Evolutionary conservation across 1,284 basidiomycete genomes (phyloP), one percentile per base, ranked within the genome.

Genomic region (Leccinum solheimii): DNA sequence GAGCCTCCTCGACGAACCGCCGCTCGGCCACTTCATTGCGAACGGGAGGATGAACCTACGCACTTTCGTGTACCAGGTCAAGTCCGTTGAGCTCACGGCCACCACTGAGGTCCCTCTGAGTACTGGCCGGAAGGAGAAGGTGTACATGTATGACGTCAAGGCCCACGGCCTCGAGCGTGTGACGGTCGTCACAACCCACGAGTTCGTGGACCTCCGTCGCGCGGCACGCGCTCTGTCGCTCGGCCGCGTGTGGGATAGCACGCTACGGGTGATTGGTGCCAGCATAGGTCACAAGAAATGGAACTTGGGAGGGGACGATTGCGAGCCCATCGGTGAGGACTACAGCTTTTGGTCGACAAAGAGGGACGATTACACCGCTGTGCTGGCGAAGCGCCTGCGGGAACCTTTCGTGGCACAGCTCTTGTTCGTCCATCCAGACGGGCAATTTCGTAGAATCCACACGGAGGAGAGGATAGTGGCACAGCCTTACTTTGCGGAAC

Each of bases 1-100:
- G 58, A 55, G 21, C 27, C 59, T 72, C 9, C 59, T 69, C 13
- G 13, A 64, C 0, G 66, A 72, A 2, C 69, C 69, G 10, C 71
- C 71, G 9, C 69, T 71, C 9, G 66, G 71, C 30, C 70, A 71
- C 60, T 70, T 72, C 40, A 71, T 70, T 48, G 69, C 69, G 9
- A 72, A 72, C 21, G 70, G 69, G n/a, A 61, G 66, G 55, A 72
- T 70, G 70, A 70, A 72, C 58, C 26, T 70, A 51, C 67, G 63
- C 16, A 34, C 60, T 36, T 70, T 72, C 30, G 69, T 70, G 36
- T 62, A 70, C 57, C 71, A 71, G 48, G 68, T 72, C 45, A 53
- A 13, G 10, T 64, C 69, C 3, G 51, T 71, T 8, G 3, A 55
- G 5, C 60, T 68, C 50, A 19, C 32, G 4, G 27, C 54, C 3